A percentile compares a stretch with the other conserved stretches of the same genome.
These are phyloP conservation scores for Colletotrichum endophyticum DNA, from an alignment of 2,329 filamentous ascomycete species.

Conservation along the genomic window DNA sequence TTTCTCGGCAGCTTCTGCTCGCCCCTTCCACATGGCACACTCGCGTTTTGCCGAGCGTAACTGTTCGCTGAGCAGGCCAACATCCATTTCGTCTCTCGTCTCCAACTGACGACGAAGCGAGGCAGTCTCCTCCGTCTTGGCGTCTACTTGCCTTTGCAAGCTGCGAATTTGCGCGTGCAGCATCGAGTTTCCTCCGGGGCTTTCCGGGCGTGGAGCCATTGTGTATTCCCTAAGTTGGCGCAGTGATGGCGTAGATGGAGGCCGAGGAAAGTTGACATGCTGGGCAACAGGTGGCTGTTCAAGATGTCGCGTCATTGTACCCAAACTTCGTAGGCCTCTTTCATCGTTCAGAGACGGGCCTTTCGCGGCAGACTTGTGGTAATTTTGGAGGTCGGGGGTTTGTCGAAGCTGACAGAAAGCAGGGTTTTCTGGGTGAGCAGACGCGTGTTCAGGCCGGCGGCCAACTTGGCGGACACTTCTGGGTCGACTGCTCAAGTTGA, in stretches of 20 bases:
- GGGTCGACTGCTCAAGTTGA: background rate
- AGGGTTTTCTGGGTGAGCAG: slow-evolving; percentile 17
- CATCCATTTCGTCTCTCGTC: slow-evolving; percentile 44
- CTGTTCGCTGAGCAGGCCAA: slow-evolving; percentile 53
- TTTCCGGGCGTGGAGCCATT: slow-evolving; percentile 7
- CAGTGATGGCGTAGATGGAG: slow-evolving; percentile 32
- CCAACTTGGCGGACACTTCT: background rate
- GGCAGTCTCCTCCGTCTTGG: slow-evolving; percentile 48
- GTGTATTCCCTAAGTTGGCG: background rate
- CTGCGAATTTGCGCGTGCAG: slow-evolving; percentile 54
- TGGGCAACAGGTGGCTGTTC: slow-evolving; percentile 44
- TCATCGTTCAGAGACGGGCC: slow-evolving; percentile 11
- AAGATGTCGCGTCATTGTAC: slow-evolving; percentile 40
- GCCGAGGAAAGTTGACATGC: slow-evolving; percentile 38
- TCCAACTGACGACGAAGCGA: slow-evolving; percentile 52
- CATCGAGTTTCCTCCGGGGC: slow-evolving; percentile 33
- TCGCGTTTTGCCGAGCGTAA: slow-evolving; percentile 48
- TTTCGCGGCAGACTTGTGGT: background rate
- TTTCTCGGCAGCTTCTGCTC: slow-evolving; percentile 61
- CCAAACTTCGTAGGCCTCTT: slow-evolving; percentile 31
- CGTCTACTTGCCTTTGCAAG: slow-evolving; percentile 52
- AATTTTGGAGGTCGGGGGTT: background rate
- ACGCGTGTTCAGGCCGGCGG: background rate
- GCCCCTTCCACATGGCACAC: slow-evolving; percentile 54
- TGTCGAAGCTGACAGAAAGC: background rate